Evolutionary conservation across 2,329 filamentous ascomycete genomes (phyloP).

Genomic region (Colletotrichum tofieldiae): DNA sequence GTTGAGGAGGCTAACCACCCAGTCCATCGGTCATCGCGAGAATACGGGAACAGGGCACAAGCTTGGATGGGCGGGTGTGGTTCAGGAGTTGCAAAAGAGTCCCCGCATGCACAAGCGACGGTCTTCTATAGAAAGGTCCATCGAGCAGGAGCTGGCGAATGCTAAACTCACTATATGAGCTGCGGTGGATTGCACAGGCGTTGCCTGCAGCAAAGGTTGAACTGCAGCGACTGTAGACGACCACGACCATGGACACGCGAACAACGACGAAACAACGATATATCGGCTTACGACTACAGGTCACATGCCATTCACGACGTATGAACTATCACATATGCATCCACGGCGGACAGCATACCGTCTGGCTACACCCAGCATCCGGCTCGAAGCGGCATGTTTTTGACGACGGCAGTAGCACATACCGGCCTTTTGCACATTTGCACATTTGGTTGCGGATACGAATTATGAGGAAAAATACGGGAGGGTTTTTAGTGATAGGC

Average conservation of each 20-base stretch:
- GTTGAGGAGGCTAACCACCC: constrained; percentile 68
- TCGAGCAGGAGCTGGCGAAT: constrained; percentile 51
- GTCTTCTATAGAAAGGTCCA: constrained; percentile 73
- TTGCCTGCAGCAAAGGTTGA: not conserved
- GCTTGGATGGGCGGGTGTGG: constrained; percentile 74
- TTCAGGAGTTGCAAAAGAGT: constrained; percentile 74
- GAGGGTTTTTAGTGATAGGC: not conserved
- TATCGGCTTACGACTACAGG: constrained; percentile 30
- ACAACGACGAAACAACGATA: constrained; percentile 20
- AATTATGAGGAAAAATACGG: not conserved
- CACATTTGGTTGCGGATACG: not conserved
- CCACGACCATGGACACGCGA: not conserved
- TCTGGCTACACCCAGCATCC: not conserved
- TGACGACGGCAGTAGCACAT: not conserved
- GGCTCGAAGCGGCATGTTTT: not conserved
- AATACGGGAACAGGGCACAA: constrained; percentile 64
- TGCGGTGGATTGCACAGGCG: constrained; percentile 31
- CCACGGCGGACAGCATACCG: not conserved
- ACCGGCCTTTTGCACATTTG: not conserved
- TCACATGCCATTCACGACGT: constrained; percentile 17
- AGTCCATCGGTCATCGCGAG: constrained; percentile 68
- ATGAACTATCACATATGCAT: constrained; percentile 19
- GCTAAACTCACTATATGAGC: constrained; percentile 54
- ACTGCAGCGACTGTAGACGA: not conserved
- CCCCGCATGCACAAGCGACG: constrained; percentile 74